Evolutionary conservation across 2,329 filamentous ascomycete species (phyloP).

Genomic region (Anisogramma anomala): DNA sequence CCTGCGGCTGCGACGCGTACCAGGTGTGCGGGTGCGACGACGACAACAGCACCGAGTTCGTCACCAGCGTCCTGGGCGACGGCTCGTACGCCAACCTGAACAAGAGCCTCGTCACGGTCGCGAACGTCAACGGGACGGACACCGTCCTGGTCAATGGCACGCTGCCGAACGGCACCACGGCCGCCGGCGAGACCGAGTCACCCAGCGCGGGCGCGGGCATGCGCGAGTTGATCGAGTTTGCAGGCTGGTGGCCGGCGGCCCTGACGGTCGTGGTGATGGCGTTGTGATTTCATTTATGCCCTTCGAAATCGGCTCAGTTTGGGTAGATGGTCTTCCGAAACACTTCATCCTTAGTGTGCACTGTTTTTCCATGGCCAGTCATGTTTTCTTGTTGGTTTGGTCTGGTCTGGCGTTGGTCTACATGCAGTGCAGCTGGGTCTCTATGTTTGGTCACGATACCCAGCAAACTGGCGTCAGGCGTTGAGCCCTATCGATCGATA

Average conservation of each 20-base stretch:
- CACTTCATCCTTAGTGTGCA: neutral
- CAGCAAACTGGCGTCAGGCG: too few species aligned
- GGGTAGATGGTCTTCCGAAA: neutral
- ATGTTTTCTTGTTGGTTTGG: too few species aligned
- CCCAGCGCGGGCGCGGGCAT: conserved; percentile 26
- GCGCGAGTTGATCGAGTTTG: conserved; percentile 24
- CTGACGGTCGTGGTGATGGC: conserved; percentile 32
- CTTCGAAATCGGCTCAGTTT: conserved; percentile 19
- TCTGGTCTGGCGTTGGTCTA: too few species aligned
- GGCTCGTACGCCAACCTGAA: conserved; percentile 50
- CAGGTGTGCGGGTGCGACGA: conserved; percentile 58
- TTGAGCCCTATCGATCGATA: too few species aligned
- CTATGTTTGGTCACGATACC: too few species aligned
- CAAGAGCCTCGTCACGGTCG: conserved; percentile 49
- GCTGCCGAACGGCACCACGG: conserved; percentile 54
- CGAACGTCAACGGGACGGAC: conserved; percentile 48
- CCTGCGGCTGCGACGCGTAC: conserved; percentile 48
- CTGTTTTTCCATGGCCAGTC: too few species aligned
- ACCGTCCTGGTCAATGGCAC: conserved; percentile 68
- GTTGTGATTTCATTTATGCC: conserved; percentile 29
- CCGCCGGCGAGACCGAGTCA: conserved; percentile 32
- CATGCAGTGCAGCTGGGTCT: too few species aligned
- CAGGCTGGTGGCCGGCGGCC: conserved; percentile 40
- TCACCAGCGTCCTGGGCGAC: conserved; percentile 53
- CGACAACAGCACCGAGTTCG: conserved; percentile 46